Base-by-base conservation (phyloP, 2,329 filamentous ascomycete genomes). In the Ploettnerulaceae sp. region DNA sequence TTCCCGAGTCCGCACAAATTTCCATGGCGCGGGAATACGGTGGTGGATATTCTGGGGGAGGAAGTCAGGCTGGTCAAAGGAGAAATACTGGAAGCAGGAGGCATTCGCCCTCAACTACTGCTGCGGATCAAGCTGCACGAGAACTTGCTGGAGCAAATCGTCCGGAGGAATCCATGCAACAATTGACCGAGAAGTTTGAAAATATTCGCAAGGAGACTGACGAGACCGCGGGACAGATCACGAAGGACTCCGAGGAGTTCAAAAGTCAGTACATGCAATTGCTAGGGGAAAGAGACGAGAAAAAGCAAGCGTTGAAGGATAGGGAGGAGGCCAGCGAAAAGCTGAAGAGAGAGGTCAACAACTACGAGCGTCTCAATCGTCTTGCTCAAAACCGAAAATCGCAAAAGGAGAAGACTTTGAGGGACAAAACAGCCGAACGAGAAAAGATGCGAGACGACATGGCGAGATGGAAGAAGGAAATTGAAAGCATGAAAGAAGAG, bases 301-400 rank as follows among this genome's bases (percentile, higher is more conserved):
- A 95, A 64, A 83, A 78, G 59, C 82, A 84, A 52, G 76, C 82
- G 15, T 73, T 93, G 44, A 93, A 87, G 63, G 88, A 95, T 61
- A 95, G 94, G 65, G 91, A 97, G 55, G 89, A 94, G 60, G 86
- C 83, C 40, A 96, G 89, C 38, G 82, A 87, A 34, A 89, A 89
- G 61, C 69, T 96, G 44, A 88, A 86, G 60, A 84, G 84, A 52
- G 84, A 91, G 61, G 82, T 94, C 43, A 83, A 87, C 42, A 80
- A 79, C 35, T 80, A 90, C 5, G 89, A 94, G 64, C 81, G 88
- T 43, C 75, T 86, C 54, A 95, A 94, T 71, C 81, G 89, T 37
- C 77, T 81, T 4, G 84, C 87, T 1, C 85, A 94, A 62, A 86
- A 84, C 53, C 84, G 86, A 50, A 86, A 84, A 57, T 75, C 78